phyloP scores from a whole-genome alignment of 345 rosid genomes.

The Lepidium africanum region DNA sequence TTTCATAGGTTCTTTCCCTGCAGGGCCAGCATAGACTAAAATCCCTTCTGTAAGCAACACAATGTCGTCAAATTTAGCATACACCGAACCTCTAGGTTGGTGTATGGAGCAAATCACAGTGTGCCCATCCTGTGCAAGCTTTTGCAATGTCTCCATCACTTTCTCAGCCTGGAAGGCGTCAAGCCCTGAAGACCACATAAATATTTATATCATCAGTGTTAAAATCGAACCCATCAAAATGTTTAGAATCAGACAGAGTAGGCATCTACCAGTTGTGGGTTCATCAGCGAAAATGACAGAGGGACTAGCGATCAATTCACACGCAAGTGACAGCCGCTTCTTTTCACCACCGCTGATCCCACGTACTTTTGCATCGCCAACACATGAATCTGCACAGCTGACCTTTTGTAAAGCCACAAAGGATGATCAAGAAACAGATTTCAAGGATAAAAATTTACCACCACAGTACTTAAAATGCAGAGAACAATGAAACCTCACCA shows the following conservation, averaged over 20 bases:
- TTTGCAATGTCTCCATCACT: conserved; percentile 91
- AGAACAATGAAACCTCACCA: conserved; percentile 45
- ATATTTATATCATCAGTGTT: not conserved
- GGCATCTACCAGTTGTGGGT: conserved; percentile 78
- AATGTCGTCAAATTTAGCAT: conserved; percentile 84
- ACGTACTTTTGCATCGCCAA: conserved; percentile 97
- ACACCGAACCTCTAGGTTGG: conserved; percentile 95
- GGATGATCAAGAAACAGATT: conserved; percentile 12
- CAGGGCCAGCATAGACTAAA: conserved; percentile 89
- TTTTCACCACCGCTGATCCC: conserved; percentile 99
- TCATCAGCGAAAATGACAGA: conserved; percentile 96
- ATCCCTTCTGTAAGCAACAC: conserved; percentile 72
- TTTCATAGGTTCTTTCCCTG: conserved; percentile 61
- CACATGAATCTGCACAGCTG: conserved; percentile 74
- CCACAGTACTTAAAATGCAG: not conserved
- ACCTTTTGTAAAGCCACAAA: conserved; percentile 51
- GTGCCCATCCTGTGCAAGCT: conserved; percentile 89
- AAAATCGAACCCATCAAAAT: not conserved
- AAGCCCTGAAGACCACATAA: conserved; percentile 55
- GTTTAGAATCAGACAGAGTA: conserved; percentile 1
- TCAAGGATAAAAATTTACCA: not conserved
- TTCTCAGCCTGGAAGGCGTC: conserved; percentile 97
- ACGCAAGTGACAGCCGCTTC: conserved; percentile 80
- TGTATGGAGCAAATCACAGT: conserved; percentile 97
- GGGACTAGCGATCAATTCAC: conserved; percentile 97